phyloP scores from a whole-genome alignment of 192 early-diverging fungal species.

The Coemansia sp. region DNA sequence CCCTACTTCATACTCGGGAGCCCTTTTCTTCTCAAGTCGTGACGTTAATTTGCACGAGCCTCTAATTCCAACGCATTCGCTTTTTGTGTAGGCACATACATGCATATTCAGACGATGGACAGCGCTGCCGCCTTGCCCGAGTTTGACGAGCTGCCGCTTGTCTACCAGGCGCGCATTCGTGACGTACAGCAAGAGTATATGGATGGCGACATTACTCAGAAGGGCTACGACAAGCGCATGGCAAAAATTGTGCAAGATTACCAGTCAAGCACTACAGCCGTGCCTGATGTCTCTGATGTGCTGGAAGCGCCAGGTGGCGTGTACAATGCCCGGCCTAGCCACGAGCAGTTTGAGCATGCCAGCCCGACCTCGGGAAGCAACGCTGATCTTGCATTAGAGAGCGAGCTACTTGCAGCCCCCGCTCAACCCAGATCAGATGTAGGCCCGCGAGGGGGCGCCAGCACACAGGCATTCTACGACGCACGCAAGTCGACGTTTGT shows the following conservation, averaged over 20 bases:
- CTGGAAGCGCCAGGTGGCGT: no score
- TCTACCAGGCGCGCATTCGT: slow-evolving; percentile 35
- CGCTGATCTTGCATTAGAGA: no score
- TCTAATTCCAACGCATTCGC: no score
- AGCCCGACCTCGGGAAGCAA: no score
- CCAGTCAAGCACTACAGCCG: slow-evolving; percentile 3
- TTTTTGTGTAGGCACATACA: not conserved
- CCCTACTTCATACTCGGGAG: no score
- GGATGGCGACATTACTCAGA: slow-evolving; percentile 70
- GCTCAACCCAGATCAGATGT: not conserved
- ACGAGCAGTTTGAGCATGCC: no score
- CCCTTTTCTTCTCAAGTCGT: no score
- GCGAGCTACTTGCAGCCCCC: not conserved
- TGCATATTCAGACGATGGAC: slow-evolving; percentile 10
- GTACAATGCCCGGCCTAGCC: no score
- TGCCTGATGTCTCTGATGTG: no score
- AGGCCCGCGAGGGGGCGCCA: not conserved
- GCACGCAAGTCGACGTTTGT: slow-evolving; percentile 40
- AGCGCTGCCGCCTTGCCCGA: slow-evolving; percentile 8
- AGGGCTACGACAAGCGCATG: slow-evolving; percentile 68
- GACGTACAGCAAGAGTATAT: slow-evolving; percentile 52
- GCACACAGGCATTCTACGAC: slow-evolving; percentile 20
- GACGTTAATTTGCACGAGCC: no score
- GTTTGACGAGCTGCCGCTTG: slow-evolving; percentile 37
- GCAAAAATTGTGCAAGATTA: slow-evolving; percentile 54